Conservation (phyloP, 192 early-diverging fungal species). For the Bifiguratus adelaidae region DNA sequence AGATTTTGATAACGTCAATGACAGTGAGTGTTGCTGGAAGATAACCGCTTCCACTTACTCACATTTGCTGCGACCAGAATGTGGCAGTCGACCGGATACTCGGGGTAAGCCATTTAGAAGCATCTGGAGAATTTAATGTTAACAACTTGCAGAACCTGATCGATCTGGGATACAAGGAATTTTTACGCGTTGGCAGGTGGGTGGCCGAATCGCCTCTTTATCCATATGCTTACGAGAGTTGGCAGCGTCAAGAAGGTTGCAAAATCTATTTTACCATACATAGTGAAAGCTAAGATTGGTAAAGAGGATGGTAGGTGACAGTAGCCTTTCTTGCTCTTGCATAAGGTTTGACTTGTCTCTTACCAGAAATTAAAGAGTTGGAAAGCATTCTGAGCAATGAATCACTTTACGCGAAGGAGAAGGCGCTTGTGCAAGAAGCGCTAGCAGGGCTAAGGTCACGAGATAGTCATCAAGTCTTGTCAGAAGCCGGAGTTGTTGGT, state of each 20-base stretch:
- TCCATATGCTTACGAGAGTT: not conserved
- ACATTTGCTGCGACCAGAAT: slow-evolving; percentile 23
- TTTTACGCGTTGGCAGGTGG: slow-evolving; percentile 51
- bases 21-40: slow-evolving; percentile 28
- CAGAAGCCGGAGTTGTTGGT: slow-evolving; percentile 42
- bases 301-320: slow-evolving; percentile 19
- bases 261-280: slow-evolving; percentile 53
- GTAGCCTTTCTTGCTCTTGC: not conserved
- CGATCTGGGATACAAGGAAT: slow-evolving; percentile 50
- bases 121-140: not conserved
- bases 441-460: slow-evolving; percentile 39
- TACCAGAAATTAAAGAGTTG: slow-evolving; percentile 67
- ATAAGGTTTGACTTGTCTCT: too few relatives aligned
- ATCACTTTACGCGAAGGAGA: slow-evolving; percentile 25
- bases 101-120: slow-evolving; percentile 9
- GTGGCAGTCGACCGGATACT: slow-evolving; percentile 72
- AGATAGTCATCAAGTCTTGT: slow-evolving; percentile 36
- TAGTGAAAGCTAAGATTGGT: slow-evolving; percentile 20
- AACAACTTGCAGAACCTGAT: slow-evolving; percentile 32
- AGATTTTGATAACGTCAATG: slow-evolving; percentile 55
- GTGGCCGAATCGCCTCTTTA: not conserved
- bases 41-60: not conserved
- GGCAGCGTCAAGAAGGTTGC: slow-evolving; percentile 54
- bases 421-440: slow-evolving; percentile 30
- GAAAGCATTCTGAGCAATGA: slow-evolving; percentile 58